Percentiles rank a stretch among this genome's conserved stretches.
These are phyloP conservation scores for Penicillium sp. DNA, from an alignment of 2,329 filamentous ascomycete genomes.

Conservation along the genomic window DNA sequence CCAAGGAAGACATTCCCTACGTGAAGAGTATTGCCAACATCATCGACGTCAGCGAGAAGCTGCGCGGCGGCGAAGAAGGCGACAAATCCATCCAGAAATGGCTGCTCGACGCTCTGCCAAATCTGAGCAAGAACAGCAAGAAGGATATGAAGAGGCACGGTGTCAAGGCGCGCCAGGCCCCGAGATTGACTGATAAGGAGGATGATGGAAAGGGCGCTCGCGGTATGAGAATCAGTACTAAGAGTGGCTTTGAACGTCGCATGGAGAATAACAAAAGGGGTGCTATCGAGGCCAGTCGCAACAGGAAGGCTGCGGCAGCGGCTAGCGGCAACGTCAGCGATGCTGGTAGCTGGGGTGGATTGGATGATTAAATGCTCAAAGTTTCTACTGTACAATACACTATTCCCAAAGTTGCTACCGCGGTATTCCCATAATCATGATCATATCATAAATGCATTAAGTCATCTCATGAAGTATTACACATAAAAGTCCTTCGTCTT, in stretches of 20 bases:
- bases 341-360: slow-evolving; percentile 40
- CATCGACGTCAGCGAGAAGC: slow-evolving; percentile 77
- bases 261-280: slow-evolving; percentile 49
- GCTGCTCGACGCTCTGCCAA: slow-evolving; percentile 83
- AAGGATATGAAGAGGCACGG: slow-evolving; percentile 79
- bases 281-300: slow-evolving; percentile 45
- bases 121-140: slow-evolving; percentile 78
- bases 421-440: slow-evolving; percentile 9
- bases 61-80: slow-evolving; percentile 51
- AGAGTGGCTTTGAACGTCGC: slow-evolving; percentile 51
- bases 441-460: slow-evolving; percentile 17
- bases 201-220: slow-evolving; percentile 43
- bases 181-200: slow-evolving; percentile 45
- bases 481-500: background rate
- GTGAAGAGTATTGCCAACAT: slow-evolving; percentile 93
- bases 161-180: slow-evolving; percentile 66
- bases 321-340: slow-evolving; percentile 31
- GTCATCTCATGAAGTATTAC: slow-evolving; percentile 3
- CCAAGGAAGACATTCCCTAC: slow-evolving; percentile 86
- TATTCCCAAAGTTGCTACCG: background rate
- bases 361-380: slow-evolving; percentile 36
- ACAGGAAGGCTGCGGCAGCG: slow-evolving; percentile 29
- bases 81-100: slow-evolving; percentile 71
- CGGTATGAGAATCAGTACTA: slow-evolving; percentile 67
- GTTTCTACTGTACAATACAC: slow-evolving; percentile 22